Base-by-base conservation (phyloP, 768 basidiomycete genomes). In the Rhizopogon vesiculosus region DNA sequence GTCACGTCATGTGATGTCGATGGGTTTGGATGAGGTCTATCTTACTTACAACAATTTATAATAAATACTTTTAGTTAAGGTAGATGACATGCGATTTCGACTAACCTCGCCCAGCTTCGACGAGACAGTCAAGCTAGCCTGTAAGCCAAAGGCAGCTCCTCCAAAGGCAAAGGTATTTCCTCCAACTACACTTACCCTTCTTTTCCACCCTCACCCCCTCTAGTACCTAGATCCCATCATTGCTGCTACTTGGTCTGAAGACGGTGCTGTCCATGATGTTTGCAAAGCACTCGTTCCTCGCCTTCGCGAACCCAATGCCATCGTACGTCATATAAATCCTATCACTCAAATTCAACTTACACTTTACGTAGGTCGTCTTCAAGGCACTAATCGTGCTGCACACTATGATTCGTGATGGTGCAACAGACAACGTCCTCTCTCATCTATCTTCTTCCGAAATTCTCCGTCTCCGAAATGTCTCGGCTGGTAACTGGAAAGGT, bases 141-240 rank as follows among this genome's bases (percentile, higher is more conserved):
- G 94, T 76, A 98, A 98, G 80, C 92, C 95, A 55, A 98, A 98
- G 76, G 85, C 91, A 45, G 92, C 93, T 2, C 86, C 92, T 2
- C 97, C 97, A 59, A 99, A 99, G 75, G 74, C 93, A 60, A 99
- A 99, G 82, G 95, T 93, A 57, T 16, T 73, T 69, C 1, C 18
- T 7, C 15, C 10, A 38, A 10, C 33, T 29, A 22, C 18, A 22
- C 41, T 18, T 7, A 5, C 9, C 49, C 53, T 33, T 13, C 22
- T 48, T 42, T 48, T 28, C 61, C 43, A 39, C 54, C n/a, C 49
- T 57, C 42, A 53, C 53, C 19, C 7, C 42, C 45, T 22, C 13
- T 68, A 98, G 93, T 99, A 98, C 75, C 80, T 99, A 58, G 95
- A 98, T 76, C 86, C 91, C 22, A 93, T 99, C 70, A 88, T 99